Evolutionary conservation across 2,329 filamentous ascomycete species (phyloP), one percentile per base, ranked within the genome.

Genomic region (Paracoccidioides brasiliensis): DNA sequence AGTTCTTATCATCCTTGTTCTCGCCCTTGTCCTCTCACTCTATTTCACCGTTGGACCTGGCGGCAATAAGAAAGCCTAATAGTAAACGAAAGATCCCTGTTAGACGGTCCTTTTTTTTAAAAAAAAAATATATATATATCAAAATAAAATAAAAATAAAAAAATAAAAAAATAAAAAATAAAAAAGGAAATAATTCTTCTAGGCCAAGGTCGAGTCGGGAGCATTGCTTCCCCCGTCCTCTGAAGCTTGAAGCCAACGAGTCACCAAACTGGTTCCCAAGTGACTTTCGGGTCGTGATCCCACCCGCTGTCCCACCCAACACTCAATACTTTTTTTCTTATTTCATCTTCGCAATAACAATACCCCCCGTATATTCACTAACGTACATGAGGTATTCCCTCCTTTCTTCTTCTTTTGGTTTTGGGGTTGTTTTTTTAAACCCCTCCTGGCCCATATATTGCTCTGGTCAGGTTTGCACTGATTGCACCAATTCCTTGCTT

Each of bases 1-100:
- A 80, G 78, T 79, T 55, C 67, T 79, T 58, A 80, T 81, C 62
- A 74, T 81, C 61, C 67, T 73, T 54, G 76, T 80, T 62, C 71
- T 80, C 54, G 67, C 71, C 57, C 63, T 75, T 54, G 65, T 74
- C 50, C 70, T 79, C 44, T 74, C 73, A 63, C 70, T 80, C 59
- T 44, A 50, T 33, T 43, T 51, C 37, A 44, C 44, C 28, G 35
- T 35, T 44, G 30, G 38, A 54, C 59, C 57, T 58, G 64, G 64
- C 56, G 62, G 60, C 48, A 55, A 53, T 12, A 28, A 50, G 55
- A 63, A 14, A 10, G 22, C 5, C 45, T n/a, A 8, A n/a, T 15
- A 49, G 1, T 49, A 49, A 49, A 32, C 45, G 14, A 14, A 35
- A 35, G 8, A 35, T 15, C 6, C 35, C 32, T 32, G 28, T 7